These are phyloP conservation scores for Phytophthora fragariae DNA, from an alignment of 352 stramenopile species.

Conservation along the genomic window DNA sequence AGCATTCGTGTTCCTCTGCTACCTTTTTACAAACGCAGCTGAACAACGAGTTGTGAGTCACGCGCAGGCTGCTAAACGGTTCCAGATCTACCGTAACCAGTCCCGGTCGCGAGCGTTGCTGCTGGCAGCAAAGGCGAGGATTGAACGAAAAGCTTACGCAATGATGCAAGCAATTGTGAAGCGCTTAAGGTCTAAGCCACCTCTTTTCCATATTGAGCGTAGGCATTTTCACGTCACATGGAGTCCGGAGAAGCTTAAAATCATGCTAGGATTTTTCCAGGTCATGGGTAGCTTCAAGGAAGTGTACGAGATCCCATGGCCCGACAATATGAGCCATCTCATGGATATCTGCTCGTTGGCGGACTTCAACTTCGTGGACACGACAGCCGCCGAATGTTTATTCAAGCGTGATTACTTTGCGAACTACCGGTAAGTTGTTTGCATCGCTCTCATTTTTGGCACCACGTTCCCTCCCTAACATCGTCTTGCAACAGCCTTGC, in stretches of 20 bases:
- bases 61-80: slow-evolving; percentile 59
- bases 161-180: slow-evolving; percentile 26
- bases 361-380: slow-evolving; percentile 76
- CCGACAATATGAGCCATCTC: slow-evolving; percentile 58
- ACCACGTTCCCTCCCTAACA: not conserved
- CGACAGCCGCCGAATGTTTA: slow-evolving; percentile 72
- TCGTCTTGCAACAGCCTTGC: slow-evolving; percentile 40
- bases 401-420: slow-evolving; percentile 70
- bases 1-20: slow-evolving; percentile 46
- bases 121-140: slow-evolving; percentile 23
- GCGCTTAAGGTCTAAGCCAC: not conserved
- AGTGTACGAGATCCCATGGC: slow-evolving; percentile 79
- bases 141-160: slow-evolving; percentile 8
- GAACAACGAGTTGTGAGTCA: slow-evolving; percentile 63
- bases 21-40: slow-evolving; percentile 56
- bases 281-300: slow-evolving; percentile 79
- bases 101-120: slow-evolving; percentile 33
- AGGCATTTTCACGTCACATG: slow-evolving; percentile 36
- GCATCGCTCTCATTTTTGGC: not conserved
- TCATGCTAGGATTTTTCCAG: slow-evolving; percentile 81
- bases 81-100: slow-evolving; percentile 52
- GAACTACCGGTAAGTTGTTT: slow-evolving; percentile 52
- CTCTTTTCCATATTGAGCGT: slow-evolving; percentile 57
- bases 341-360: slow-evolving; percentile 77
- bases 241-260: slow-evolving; percentile 81